A percentile compares a stretch with the other conserved stretches of the same genome.
These are phyloP conservation scores for Tylopilus orsonianus DNA, from an alignment of 1,284 basidiomycete genomes.

Conservation along the genomic window DNA sequence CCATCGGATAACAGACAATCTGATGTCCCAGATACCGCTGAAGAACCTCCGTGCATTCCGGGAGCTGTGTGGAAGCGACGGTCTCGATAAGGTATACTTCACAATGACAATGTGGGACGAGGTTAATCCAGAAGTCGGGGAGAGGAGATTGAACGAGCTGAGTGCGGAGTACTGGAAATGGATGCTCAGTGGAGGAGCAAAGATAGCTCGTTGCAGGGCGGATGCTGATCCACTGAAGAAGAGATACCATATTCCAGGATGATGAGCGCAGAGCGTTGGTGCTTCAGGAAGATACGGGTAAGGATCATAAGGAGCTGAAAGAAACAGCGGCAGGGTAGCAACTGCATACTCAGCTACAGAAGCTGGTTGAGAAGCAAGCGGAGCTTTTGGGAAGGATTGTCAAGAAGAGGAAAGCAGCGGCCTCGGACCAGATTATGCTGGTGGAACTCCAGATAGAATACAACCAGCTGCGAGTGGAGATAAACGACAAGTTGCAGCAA, in stretches of 20 bases:
- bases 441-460: neutral
- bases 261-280: neutral
- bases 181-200: neutral
- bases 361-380: neutral
- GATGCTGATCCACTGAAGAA: neutral
- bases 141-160: neutral
- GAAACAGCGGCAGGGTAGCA: neutral
- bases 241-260: neutral
- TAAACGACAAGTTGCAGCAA: neutral
- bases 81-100: neutral
- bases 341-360: neutral
- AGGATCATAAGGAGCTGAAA: neutral
- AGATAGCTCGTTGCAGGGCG: neutral
- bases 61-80: neutral
- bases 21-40: too few relatives aligned
- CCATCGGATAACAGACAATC: too few relatives aligned
- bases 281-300: neutral
- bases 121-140: neutral
- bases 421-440: neutral
- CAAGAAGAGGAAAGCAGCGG: neutral
- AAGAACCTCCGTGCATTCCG: constrained; percentile 35
- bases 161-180: neutral
- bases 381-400: neutral
- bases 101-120: neutral
- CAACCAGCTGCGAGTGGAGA: neutral